Evolutionary conservation across 306 rosid species (phyloP).

Genomic region (Fragaria iinumae): DNA sequence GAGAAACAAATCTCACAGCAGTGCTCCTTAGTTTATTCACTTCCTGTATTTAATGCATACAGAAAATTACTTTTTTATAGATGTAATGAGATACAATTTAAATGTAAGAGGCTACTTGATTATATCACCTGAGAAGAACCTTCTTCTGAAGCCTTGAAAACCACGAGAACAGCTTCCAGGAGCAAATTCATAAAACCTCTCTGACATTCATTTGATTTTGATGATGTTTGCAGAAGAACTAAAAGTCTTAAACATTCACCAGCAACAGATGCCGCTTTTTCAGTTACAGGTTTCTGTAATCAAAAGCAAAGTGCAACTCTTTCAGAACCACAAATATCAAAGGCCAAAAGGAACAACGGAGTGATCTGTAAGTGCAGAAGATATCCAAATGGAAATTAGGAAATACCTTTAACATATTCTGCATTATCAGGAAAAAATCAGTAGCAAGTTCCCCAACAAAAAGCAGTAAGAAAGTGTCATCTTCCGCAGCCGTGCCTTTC

Average conservation of each 20-base stretch:
- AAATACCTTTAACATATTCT: slow-evolving; percentile 62
- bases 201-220: slow-evolving; percentile 62
- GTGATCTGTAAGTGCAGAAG: slow-evolving; percentile 9
- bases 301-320: slow-evolving; percentile 23
- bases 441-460: slow-evolving; percentile 69
- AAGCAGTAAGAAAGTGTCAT: slow-evolving; percentile 52
- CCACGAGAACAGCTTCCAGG: slow-evolving; percentile 67
- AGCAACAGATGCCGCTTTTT: slow-evolving; percentile 61
- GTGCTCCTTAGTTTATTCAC: slow-evolving; percentile 63
- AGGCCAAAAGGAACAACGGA: slow-evolving; percentile 14
- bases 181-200: slow-evolving; percentile 64
- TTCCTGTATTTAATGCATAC: slow-evolving; percentile 54
- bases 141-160: slow-evolving; percentile 63
- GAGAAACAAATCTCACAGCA: slow-evolving; percentile 79
- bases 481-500: slow-evolving; percentile 50
- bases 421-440: slow-evolving; percentile 58
- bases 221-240: slow-evolving; percentile 66
- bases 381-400: slow-evolving; percentile 2
- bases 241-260: slow-evolving; percentile 80
- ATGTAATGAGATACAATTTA: not conserved
- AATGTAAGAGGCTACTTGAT: slow-evolving; percentile 22
- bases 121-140: slow-evolving; percentile 57
- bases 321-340: slow-evolving; percentile 28
- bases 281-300: slow-evolving; percentile 67
- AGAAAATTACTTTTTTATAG: slow-evolving; percentile 5